Evolutionary conservation across 2,329 filamentous ascomycete species (phyloP), one percentile per base, ranked within the genome.

Genomic region (Aplosporella prunicola): DNA sequence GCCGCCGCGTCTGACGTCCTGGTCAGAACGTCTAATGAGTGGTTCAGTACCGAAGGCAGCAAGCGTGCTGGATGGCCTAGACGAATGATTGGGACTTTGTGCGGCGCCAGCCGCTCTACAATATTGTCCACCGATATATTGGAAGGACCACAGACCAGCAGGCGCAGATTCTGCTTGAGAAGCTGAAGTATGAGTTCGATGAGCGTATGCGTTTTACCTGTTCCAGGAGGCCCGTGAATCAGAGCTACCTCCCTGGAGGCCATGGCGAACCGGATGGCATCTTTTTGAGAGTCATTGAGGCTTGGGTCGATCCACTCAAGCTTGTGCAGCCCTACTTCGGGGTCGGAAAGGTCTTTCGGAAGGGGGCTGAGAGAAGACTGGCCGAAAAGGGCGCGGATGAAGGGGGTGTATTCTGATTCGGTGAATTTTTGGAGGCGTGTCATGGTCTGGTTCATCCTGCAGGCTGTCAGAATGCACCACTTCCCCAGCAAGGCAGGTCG

Each of bases 51-150:
- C 0, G 84, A 86, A 0, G 88, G 88, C 0, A 98, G 69, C 17
- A 98, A 71, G 14, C 91, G 79, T 1, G 91, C 91, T 0, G 91
- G 91, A 58, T 98, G 91, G 1, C 91, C 91, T 1, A 98, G 74
- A 2, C 91, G 81, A 23, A 96, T 74, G 50, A 96, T 86, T 0
- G 86, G 81, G 1, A 95, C 71, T 51, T 86, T 87, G 58, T 88
- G 82, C 0, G 83, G 78, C 2, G 87, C 77, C 2, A 96, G 72
- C 6, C 91, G 78, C 61, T 98, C 91, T 7, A 95, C 88, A 41
- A 98, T 93, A 54, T 98, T 98, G 70, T 98, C 91, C 1, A 98
- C 91, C 0, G 86, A 91, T 49, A 98, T 88, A 56, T 98, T 98
- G 20, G 86, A 94, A 0, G 91, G 91, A 0, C 89, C 91, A 51